Evolutionary conservation across 176 grass and related monocot species (phyloP), one percentile per base, ranked within the genome.

Genomic region (Tillandsia leiboldiana): DNA sequence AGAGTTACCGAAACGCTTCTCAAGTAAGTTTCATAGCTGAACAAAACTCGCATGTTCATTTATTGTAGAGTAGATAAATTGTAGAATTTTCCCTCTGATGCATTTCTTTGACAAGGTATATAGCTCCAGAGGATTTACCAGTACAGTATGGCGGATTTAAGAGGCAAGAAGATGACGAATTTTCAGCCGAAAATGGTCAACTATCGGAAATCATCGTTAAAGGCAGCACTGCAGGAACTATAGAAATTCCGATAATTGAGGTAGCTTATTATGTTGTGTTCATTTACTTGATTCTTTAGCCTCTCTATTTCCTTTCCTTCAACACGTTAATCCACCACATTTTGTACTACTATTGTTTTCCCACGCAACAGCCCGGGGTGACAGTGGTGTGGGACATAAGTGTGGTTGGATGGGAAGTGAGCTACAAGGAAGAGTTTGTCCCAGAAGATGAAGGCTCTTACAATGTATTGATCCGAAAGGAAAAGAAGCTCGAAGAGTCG

Each of bases 401-500:
- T 11, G 76, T 75, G 1, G 76, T 84, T 59, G 82, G 82, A 75
- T 79, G 76, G 76, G 82, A 84, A 49, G 76, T 84, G 12, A 75
- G 0, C 82, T 84, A 79, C 76, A 84, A 65, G 76, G 76, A 79
- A 68, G 76, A 84, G 76, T 84, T 84, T 53, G 72, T 84, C 26
- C 82, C 82, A 1, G 82, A 84, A 14, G 82, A 84, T 53, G 76
- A 79, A 75, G 82, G 82, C 29, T 84, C 76, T 13, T 84, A 84
- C 51, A 79, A 10, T 57, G 75, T 78, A 11, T 50, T 77, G 51
- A 85, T 85, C 24, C 77, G 73, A 17, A 80, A 79, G 66, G 77
- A 85, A 51, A 75, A 49, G 26, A 75, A 69, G 53, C 57, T 80
- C 0, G 66, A 80, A 26, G 66, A 66, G 48, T 65, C 77, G 29